Evolutionary conservation across 257 asterid species (phyloP), one percentile per base, ranked within the genome.

Genomic region (Solanum phureja): DNA sequence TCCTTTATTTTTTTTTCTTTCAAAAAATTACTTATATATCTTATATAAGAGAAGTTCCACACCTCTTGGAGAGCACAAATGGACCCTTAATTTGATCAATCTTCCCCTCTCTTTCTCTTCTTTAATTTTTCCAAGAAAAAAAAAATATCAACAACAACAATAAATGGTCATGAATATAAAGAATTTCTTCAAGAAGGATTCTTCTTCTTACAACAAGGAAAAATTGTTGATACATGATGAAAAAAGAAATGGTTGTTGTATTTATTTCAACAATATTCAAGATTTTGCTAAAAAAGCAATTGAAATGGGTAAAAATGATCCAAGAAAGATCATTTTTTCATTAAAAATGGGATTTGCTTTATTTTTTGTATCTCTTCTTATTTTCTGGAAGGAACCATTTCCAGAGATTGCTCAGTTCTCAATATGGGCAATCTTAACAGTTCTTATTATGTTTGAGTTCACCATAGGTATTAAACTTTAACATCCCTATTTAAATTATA

Each of bases 341-440:
- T 6, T 90, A 60, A 91, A 93, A 34, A 89, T 90, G 90, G 95
- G 93, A 49, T 84, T 91, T 11, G 93, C 95, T 12, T 52, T 93
- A 74, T 87, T 91, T n/a, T 60, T 91, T 64, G 91, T 91, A 4
- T 93, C 94, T 33, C 44, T 90, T 69, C 93, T 93, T 29, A 88
- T 93, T 12, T 91, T 87, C 69, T 93, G 92, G 93, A 90, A 91
- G 86, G 68, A 87, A 44, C 92, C 93, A 64, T 64, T n/a, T 74
- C 31, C 89, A 38, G 91, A 84, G 85, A 71, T 86, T 35, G 87
- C 91, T 34, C 93, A 93, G 87, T 93, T 88, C 23, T 88, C 93
- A 5, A 90, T 93, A 3, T 92, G 92, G 93, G 94, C 94, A 24
- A 92, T 92, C 81, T 87, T 91, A 24, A 91, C 93, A 2, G 93